Percentiles rank a stretch among this genome's conserved stretches.
Conservation (phyloP, 2,329 filamentous ascomycete species). For the Phoma herbarum region DNA sequence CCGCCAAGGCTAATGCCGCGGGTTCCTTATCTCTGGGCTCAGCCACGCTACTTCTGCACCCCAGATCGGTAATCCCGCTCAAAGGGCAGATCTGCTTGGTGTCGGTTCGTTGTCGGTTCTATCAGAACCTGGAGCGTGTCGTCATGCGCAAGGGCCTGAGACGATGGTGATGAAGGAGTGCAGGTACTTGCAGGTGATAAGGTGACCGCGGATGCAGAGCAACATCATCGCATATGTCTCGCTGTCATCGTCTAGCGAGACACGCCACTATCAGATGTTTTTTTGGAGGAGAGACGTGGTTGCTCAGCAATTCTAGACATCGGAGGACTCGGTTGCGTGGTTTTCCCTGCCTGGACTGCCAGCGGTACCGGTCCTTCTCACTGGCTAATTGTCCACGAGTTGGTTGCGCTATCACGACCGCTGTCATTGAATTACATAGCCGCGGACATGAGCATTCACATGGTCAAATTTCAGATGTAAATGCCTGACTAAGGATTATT, state of each 20-base stretch:
- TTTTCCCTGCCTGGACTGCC: neutral
- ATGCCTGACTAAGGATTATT: neutral
- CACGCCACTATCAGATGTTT: neutral
- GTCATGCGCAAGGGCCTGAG: neutral
- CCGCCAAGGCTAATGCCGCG: slow-evolving; percentile 1
- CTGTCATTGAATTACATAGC: neutral
- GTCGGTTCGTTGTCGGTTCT: neutral
- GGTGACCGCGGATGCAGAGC: neutral
- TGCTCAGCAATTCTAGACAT: neutral
- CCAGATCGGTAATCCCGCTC: slow-evolving; percentile 1
- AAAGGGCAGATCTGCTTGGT: neutral
- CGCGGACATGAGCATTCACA: neutral
- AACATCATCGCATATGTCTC: neutral
- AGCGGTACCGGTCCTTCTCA: neutral
- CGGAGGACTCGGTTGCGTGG: neutral
- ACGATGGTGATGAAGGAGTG: neutral
- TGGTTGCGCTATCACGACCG: neutral
- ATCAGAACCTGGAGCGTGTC: neutral
- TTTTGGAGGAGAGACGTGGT: neutral
- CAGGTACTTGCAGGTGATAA: neutral
- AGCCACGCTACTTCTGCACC: slow-evolving; percentile 3
- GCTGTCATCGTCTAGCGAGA: neutral
- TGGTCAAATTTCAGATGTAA: neutral
- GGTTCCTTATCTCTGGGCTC: slow-evolving; percentile 1
- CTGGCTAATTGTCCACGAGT: neutral